These are phyloP conservation scores for Pyrenula massariospora DNA, from an alignment of 495 filamentous ascomycete genomes.

Conservation along the genomic window DNA sequence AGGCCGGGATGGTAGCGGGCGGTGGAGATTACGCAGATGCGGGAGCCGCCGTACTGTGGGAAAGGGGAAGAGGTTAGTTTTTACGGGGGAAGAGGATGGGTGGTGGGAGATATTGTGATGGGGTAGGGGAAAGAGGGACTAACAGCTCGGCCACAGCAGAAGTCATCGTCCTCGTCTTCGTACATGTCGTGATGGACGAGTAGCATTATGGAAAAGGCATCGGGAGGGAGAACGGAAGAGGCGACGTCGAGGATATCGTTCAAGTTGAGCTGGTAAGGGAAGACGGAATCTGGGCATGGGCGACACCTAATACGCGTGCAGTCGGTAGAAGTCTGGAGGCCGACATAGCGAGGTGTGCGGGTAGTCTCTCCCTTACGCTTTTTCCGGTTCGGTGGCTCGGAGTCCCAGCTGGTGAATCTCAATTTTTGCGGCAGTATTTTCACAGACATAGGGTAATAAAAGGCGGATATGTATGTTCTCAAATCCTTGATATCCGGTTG, in stretches of 20 bases:
- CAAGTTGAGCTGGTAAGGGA: conserved; percentile 44
- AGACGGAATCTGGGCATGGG: conserved; percentile 32
- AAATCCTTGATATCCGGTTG: conserved; percentile 23
- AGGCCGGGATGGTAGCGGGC: conserved; percentile 47
- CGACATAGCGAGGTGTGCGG: conserved; percentile 17
- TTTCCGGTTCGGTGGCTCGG: conserved; percentile 3
- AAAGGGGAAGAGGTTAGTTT: background rate
- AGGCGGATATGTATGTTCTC: conserved; percentile 41
- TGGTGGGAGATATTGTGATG: too few relatives aligned
- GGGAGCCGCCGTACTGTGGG: conserved; percentile 40
- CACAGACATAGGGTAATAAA: conserved; percentile 48
- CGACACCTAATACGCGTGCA: conserved; percentile 43
- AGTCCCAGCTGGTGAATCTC: conserved; percentile 35
- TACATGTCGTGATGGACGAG: conserved; percentile 52
- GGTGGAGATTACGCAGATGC: conserved; percentile 46
- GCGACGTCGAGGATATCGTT: conserved; percentile 52
- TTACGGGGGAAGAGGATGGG: background rate
- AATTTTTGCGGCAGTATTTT: conserved; percentile 25
- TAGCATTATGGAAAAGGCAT: conserved; percentile 49
- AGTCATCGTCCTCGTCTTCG: conserved; percentile 55
- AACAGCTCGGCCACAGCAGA: conserved; percentile 49
- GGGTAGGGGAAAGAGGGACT: too few relatives aligned
- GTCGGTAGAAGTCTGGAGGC: conserved; percentile 22
- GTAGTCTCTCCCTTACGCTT: conserved; percentile 3
- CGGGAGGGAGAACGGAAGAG: conserved; percentile 39